phyloP scores from a whole-genome alignment of 2,329 filamentous ascomycete genomes.

The Pyrenochaeta sp. region DNA sequence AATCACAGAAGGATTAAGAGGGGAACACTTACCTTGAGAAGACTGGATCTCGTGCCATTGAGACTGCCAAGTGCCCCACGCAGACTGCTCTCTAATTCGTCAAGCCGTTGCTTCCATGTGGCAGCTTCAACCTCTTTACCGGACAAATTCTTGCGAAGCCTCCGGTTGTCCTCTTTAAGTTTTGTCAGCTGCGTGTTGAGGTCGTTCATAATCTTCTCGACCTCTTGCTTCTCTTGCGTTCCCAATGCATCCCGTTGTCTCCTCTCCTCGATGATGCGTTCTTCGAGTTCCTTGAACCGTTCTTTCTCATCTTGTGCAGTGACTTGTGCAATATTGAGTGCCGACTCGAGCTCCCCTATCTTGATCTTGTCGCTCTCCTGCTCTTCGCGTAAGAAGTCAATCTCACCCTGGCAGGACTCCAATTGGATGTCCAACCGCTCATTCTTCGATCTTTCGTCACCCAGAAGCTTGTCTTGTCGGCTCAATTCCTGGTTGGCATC shows the following conservation, averaged over 20 bases:
- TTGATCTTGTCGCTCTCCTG: conserved; percentile 98
- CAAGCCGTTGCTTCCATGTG: conserved; percentile 88
- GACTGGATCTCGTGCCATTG: conserved; percentile 81
- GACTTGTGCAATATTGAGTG: conserved; percentile 79
- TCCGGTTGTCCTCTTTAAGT: conserved; percentile 85
- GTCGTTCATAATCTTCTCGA: conserved; percentile 91
- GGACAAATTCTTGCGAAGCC: conserved; percentile 81
- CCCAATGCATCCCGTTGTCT: conserved; percentile 87
- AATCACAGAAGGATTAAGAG: conserved; percentile 7
- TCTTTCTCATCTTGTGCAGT: conserved; percentile 86
- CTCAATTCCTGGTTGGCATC: conserved; percentile 89
- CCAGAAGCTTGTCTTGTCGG: conserved; percentile 80
- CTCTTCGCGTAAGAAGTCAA: conserved; percentile 93
- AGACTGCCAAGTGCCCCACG: conserved; percentile 87
- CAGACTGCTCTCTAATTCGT: conserved; percentile 88
- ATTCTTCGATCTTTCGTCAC: conserved; percentile 85
- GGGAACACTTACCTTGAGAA: conserved; percentile 70
- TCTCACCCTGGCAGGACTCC: conserved; percentile 90
- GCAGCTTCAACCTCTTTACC: conserved; percentile 86
- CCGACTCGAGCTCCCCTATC: conserved; percentile 90
- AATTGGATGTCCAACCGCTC: conserved; percentile 88
- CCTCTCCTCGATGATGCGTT: conserved; percentile 79
- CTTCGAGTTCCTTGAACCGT: conserved; percentile 59
- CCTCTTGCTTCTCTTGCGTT: conserved; percentile 89
- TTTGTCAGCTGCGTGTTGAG: conserved; percentile 83